Percentiles rank a stretch among this genome's conserved stretches.
These are phyloP conservation scores for Rutstroemia sp. DNA, from an alignment of 2,329 filamentous ascomycete genomes.

Conservation along the genomic window DNA sequence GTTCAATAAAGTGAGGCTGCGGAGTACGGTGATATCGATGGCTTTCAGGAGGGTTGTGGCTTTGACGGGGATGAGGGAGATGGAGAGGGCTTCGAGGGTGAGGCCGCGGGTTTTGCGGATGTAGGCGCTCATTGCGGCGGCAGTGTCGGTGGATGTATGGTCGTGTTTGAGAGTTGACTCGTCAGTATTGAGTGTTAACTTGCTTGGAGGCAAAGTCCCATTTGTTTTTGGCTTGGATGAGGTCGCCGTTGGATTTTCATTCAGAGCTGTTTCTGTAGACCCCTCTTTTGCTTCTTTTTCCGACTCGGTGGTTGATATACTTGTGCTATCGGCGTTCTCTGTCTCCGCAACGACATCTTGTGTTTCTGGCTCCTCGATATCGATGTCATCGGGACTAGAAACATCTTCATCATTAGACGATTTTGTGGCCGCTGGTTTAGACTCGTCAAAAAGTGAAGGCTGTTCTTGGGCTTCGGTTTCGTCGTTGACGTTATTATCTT, in stretches of 20 bases:
- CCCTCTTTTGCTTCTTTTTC: neutral
- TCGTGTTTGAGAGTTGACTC: neutral
- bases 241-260: neutral
- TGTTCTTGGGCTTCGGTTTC: neutral
- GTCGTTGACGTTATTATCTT: constrained; percentile 12
- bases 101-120: constrained; percentile 51
- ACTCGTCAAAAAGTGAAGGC: neutral
- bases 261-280: neutral
- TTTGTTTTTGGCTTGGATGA: constrained; percentile 6
- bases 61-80: constrained; percentile 54
- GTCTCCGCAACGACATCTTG: constrained; percentile 20
- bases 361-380: constrained; percentile 27
- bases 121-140: constrained; percentile 38
- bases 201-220: neutral
- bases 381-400: constrained; percentile 30
- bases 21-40: constrained; percentile 50
- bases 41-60: constrained; percentile 48
- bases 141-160: too few relatives aligned
- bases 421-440: constrained; percentile 9
- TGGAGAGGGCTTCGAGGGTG: constrained; percentile 44
- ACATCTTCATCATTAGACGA: constrained; percentile 9
- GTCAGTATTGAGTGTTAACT: neutral
- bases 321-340: neutral
- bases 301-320: neutral
- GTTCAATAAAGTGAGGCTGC: constrained; percentile 52